Conservation (phyloP, 2,329 filamentous ascomycete species). For the Colletotrichum truncatum region DNA sequence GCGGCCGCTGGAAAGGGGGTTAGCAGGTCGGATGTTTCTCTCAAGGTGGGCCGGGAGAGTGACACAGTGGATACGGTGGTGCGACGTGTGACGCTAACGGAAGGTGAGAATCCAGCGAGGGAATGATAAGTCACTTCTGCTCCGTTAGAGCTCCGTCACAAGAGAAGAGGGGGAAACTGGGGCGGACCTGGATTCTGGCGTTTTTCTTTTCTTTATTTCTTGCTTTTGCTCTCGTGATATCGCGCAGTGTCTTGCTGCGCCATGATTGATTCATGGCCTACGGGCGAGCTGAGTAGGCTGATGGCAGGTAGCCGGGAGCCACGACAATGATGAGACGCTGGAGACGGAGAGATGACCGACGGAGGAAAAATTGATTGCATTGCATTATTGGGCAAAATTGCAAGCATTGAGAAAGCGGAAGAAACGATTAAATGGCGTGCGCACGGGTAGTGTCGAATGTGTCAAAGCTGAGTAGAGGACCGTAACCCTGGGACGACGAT, state of each 20-base stretch:
- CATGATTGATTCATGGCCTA: not conserved
- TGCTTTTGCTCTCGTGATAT: not conserved
- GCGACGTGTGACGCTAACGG: not conserved
- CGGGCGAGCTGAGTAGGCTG: not conserved
- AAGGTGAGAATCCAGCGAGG: not conserved
- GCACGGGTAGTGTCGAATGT: too few relatives aligned
- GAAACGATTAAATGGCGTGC: not conserved
- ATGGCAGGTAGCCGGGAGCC: not conserved
- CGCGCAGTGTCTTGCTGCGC: not conserved
- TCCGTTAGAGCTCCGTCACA: not conserved
- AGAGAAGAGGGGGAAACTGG: not conserved
- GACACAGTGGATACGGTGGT: constrained; percentile 8
- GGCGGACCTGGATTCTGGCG: not conserved
- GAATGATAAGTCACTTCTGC: not conserved
- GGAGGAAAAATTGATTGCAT: not conserved
- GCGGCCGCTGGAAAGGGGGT: constrained; percentile 4
- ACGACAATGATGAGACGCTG: not conserved
- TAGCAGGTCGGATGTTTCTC: not conserved
- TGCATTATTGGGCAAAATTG: not conserved
- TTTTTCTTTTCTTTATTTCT: too few relatives aligned
- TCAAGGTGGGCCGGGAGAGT: constrained; percentile 1
- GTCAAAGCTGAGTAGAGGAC: not conserved
- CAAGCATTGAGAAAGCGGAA: not conserved
- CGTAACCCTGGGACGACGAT: not conserved
- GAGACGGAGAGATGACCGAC: constrained; percentile 13